Conservation (phyloP, 2,329 filamentous ascomycete species). For the Ceratocystis harringtonii region DNA sequence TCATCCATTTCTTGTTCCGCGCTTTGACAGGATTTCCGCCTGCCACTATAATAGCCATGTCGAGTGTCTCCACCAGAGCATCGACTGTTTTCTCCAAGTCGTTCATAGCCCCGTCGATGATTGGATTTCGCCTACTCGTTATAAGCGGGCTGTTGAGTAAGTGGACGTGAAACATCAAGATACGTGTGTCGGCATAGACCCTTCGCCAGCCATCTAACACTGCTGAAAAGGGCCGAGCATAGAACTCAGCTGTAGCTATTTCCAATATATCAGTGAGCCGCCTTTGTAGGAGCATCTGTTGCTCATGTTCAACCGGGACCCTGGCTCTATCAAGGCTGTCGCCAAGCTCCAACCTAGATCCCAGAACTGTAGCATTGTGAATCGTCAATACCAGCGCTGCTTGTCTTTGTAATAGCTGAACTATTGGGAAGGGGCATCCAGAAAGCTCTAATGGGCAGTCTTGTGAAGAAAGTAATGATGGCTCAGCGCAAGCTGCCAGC, state of each 20-base stretch:
- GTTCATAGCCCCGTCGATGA: background rate
- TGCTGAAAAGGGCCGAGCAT: conserved; percentile 12
- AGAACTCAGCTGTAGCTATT: conserved; percentile 14
- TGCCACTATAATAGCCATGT: conserved; percentile 54
- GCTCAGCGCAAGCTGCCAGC: background rate
- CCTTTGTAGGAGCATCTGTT: background rate
- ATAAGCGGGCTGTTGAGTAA: conserved; percentile 17
- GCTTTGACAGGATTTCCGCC: conserved; percentile 22
- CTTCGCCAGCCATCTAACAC: conserved; percentile 53
- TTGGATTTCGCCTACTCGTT: background rate
- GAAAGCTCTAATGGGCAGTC: conserved; percentile 9
- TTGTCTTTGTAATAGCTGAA: conserved; percentile 15
- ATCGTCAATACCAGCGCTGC: background rate
- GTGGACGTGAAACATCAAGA: conserved; percentile 42
- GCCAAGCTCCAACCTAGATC: background rate
- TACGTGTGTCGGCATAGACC: conserved; percentile 54
- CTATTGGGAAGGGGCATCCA: conserved; percentile 9
- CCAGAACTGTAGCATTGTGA: background rate
- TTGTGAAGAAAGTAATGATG: conserved; percentile 1
- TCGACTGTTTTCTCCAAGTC: conserved; percentile 28
- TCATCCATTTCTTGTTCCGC: conserved; percentile 16
- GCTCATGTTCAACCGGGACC: background rate
- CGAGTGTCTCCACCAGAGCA: conserved; percentile 49
- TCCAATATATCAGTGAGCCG: conserved; percentile 14
- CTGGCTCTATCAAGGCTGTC: background rate